phyloP scores from a whole-genome alignment of 2,329 filamentous ascomycete species.

The Cylindrodendrum hubeiense region DNA sequence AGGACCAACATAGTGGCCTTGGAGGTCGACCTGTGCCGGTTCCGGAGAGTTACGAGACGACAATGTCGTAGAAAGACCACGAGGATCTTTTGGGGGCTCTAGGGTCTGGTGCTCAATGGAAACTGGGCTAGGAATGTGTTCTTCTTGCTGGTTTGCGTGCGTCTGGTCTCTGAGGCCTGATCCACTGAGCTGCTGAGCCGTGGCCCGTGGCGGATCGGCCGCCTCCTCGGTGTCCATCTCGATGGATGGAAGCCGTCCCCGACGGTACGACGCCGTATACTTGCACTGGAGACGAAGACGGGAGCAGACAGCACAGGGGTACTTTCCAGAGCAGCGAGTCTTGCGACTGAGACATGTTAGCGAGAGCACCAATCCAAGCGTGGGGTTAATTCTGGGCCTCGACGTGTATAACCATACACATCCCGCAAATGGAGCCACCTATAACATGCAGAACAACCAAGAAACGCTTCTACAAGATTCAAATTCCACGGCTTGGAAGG shows the following conservation, averaged over 20 bases:
- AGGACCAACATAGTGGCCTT: slow-evolving; percentile 37
- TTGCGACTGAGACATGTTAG: slow-evolving; percentile 34
- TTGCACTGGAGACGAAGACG: slow-evolving; percentile 39
- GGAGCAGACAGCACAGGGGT: slow-evolving; percentile 38
- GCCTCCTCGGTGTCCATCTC: slow-evolving; percentile 32
- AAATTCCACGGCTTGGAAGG: background rate
- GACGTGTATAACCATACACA: background rate
- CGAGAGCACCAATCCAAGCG: background rate
- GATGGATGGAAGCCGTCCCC: slow-evolving; percentile 40
- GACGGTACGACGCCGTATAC: slow-evolving; percentile 39
- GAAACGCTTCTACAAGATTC: background rate
- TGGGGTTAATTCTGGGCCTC: background rate
- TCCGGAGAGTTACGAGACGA: slow-evolving; percentile 38
- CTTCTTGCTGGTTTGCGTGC: slow-evolving; percentile 11
- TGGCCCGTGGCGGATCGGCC: background rate
- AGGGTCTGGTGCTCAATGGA: slow-evolving; percentile 24
- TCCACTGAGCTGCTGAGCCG: slow-evolving; percentile 13
- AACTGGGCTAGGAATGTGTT: slow-evolving; percentile 27
- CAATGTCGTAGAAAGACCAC: slow-evolving; percentile 3
- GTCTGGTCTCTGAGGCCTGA: background rate
- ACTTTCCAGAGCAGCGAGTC: slow-evolving; percentile 42
- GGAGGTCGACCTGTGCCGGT: slow-evolving; percentile 27
- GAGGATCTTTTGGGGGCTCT: slow-evolving; percentile 3
- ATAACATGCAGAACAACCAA: no score
- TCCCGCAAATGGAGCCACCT: no score